These are phyloP conservation scores for Antitrichia curtipendula DNA, from an alignment of 225 moss, liverwort and hornwort species.

Conservation along the genomic window DNA sequence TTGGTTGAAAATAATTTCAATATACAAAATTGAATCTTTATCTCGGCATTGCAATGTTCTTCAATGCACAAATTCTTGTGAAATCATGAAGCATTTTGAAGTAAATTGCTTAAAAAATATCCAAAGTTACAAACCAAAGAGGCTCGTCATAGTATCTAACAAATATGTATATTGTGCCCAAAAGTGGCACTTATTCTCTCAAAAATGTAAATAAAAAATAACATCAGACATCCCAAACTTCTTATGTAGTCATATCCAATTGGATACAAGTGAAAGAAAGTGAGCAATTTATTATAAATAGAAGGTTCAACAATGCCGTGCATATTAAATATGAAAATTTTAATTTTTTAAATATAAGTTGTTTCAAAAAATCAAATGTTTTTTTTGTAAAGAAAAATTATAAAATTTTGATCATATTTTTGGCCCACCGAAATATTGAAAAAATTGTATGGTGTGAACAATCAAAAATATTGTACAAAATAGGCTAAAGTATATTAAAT, in stretches of 20 bases:
- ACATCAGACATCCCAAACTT: neutral
- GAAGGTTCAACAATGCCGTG: neutral
- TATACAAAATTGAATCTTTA: neutral
- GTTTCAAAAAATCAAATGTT: neutral
- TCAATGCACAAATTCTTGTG: no score
- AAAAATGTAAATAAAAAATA: neutral
- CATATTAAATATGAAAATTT: neutral
- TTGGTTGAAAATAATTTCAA: neutral
- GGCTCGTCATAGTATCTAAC: neutral
- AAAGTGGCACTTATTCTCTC: neutral
- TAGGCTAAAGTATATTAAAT: neutral
- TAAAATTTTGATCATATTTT: neutral
- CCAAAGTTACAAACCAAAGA: neutral
- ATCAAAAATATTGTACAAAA: neutral
- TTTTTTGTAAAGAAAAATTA: neutral
- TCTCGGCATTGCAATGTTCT: neutral
- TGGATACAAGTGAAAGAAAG: neutral
- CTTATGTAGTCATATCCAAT: neutral
- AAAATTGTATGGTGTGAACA: neutral
- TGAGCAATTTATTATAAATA: neutral
- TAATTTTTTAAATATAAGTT: neutral
- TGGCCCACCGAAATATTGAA: fast-evolving
- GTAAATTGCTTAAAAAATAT: neutral
- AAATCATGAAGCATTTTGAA: neutral
- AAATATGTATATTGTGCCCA: no score